Evolutionary conservation across 2,329 filamentous ascomycete species (phyloP).

Genomic region (Fonsecaea pedrosoi): DNA sequence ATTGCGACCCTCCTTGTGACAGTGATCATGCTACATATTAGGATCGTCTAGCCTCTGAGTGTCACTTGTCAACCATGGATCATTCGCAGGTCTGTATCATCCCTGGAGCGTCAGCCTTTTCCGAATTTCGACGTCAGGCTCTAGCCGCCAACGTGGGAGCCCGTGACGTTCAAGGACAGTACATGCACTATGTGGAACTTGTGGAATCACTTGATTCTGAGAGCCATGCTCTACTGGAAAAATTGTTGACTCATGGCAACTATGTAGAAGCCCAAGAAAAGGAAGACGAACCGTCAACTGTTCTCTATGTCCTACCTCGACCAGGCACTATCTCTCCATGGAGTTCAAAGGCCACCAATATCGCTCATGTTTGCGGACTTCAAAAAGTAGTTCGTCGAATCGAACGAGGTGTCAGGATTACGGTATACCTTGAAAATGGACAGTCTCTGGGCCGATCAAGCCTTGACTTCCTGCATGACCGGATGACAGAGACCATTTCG

Average conservation of each 20-base stretch:
- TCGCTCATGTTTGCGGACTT: constrained; percentile 88
- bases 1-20: background rate
- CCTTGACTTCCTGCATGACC: constrained; percentile 77
- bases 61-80: constrained; percentile 18
- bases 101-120: constrained; percentile 47
- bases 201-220: constrained; percentile 55
- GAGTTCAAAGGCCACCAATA: constrained; percentile 95
- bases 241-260: constrained; percentile 68
- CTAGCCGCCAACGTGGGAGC: constrained; percentile 53
- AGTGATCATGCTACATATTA: background rate
- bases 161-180: constrained; percentile 54
- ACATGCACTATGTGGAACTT: constrained; percentile 70
- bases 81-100: constrained; percentile 32
- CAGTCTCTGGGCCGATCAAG: constrained; percentile 63
- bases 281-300: constrained; percentile 54
- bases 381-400: constrained; percentile 75
- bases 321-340: constrained; percentile 88
- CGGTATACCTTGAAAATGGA: constrained; percentile 66
- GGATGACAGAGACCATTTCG: constrained; percentile 90
- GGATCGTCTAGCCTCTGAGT: constrained; percentile 3
- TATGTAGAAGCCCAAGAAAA: constrained; percentile 53
- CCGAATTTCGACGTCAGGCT: constrained; percentile 52
- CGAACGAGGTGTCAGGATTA: constrained; percentile 83
- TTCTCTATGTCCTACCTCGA: constrained; percentile 78
- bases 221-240: constrained; percentile 61